Conservation (phyloP, 352 stramenopile species). For the Pythium phragmiticola region DNA sequence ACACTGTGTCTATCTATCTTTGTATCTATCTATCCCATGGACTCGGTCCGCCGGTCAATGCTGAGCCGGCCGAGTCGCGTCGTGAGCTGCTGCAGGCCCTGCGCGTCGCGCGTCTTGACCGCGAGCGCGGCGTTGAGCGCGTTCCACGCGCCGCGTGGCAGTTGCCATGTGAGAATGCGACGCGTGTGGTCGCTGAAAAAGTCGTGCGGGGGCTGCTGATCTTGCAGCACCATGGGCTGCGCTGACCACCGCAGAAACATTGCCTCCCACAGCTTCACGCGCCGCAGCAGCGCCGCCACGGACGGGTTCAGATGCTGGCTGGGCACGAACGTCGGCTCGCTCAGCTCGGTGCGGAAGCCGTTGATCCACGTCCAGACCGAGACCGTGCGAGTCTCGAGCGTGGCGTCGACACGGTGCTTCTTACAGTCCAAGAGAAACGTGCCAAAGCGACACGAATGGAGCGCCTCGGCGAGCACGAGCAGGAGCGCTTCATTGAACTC, state of each 20-base stretch:
- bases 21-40: not conserved
- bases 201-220: constrained; percentile 30
- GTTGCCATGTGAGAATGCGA: constrained; percentile 63
- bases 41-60: constrained; percentile 5
- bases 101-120: constrained; percentile 25
- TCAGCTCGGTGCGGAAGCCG: constrained; percentile 63
- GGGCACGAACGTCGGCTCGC: constrained; percentile 47
- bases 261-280: constrained; percentile 61
- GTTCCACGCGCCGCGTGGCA: constrained; percentile 51
- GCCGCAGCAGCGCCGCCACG: constrained; percentile 57
- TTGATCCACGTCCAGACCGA: constrained; percentile 87
- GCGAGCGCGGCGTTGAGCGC: constrained; percentile 46
- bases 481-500: constrained; percentile 97
- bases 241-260: constrained; percentile 78
- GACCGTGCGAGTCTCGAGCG: constrained; percentile 55
- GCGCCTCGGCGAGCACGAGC: constrained; percentile 92
- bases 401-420: constrained; percentile 61
- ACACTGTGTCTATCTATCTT: not conserved
- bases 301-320: constrained; percentile 59
- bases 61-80: constrained; percentile 3
- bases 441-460: constrained; percentile 97
- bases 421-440: constrained; percentile 98
- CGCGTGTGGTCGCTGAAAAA: constrained; percentile 61
- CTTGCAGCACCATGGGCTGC: constrained; percentile 54
- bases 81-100: constrained; percentile 6